These are phyloP conservation scores for Tilletia indica DNA, from an alignment of 1,284 basidiomycete genomes.

Conservation along the genomic window DNA sequence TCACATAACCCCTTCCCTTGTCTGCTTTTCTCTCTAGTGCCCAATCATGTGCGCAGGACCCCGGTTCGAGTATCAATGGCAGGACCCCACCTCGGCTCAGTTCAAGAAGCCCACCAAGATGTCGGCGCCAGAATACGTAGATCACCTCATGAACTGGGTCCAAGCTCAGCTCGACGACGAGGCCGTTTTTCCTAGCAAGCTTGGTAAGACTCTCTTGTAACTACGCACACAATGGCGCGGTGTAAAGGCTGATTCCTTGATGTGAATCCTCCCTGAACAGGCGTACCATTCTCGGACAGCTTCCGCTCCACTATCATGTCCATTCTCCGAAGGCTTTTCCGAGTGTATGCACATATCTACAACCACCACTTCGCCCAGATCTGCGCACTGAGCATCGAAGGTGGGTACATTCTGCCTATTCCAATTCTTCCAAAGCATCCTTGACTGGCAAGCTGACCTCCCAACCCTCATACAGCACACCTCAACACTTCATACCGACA, in stretches of 20 bases:
- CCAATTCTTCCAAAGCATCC: not conserved
- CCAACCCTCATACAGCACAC: slow-evolving; percentile 64
- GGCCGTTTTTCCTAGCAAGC: slow-evolving; percentile 86
- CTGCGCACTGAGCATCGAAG: slow-evolving; percentile 95
- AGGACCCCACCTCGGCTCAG: slow-evolving; percentile 63
- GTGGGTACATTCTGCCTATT: slow-evolving; percentile 60
- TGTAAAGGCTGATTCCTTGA: not conserved
- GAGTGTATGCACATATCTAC: slow-evolving; percentile 98
- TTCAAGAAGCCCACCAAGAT: slow-evolving; percentile 53
- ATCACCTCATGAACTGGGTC: slow-evolving; percentile 98
- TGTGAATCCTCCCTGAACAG: slow-evolving; percentile 57
- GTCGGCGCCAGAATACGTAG: slow-evolving; percentile 75
- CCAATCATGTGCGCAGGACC: slow-evolving; percentile 98
- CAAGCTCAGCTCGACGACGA: slow-evolving; percentile 92
- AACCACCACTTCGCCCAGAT: slow-evolving; percentile 99
- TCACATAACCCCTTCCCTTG: not conserved
- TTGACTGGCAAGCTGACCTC: not conserved
- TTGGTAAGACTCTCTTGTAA: slow-evolving; percentile 63
- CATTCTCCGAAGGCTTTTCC: slow-evolving; percentile 86
- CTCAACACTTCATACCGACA: slow-evolving; percentile 98
- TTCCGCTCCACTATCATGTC: slow-evolving; percentile 89
- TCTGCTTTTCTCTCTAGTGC: slow-evolving; percentile 64
- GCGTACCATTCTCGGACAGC: slow-evolving; percentile 85
- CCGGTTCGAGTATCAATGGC: slow-evolving; percentile 97
- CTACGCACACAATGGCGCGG: not conserved